Conservation (phyloP, 495 filamentous ascomycete species). For the Stereocaulon alpinum region DNA sequence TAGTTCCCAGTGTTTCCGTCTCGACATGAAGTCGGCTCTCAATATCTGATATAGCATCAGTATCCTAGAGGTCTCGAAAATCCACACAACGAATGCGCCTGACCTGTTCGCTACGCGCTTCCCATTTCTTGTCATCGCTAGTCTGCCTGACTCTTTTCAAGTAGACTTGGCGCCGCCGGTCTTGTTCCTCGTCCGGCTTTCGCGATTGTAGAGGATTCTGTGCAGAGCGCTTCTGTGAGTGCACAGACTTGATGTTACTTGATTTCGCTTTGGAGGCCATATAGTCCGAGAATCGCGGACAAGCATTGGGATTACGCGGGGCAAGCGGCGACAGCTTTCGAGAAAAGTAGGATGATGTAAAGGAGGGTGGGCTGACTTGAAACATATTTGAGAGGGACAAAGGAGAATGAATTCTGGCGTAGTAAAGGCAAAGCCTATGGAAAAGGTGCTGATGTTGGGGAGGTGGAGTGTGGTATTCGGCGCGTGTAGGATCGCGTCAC, state of each 20-base stretch:
- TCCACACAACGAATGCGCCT: constrained; percentile 8
- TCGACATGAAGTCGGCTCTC: constrained; percentile 36
- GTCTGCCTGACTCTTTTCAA: constrained; percentile 65
- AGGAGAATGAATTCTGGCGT: neutral
- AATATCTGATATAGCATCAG: constrained; percentile 30
- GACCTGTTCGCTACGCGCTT: constrained; percentile 70
- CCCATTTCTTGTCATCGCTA: constrained; percentile 57
- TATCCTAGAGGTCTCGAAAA: neutral
- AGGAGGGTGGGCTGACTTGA: neutral
- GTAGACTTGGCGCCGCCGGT: constrained; percentile 52
- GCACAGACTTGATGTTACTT: neutral
- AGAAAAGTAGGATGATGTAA: neutral
- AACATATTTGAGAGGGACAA: constrained; percentile 8
- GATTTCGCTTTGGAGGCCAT: constrained; percentile 4
- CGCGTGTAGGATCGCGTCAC: constrained; percentile 1
- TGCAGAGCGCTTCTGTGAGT: constrained; percentile 14
- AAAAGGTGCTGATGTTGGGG: neutral
- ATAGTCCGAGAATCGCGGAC: neutral
- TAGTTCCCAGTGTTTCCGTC: constrained; percentile 30
- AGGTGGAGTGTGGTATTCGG: neutral
- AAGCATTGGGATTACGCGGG: constrained; percentile 12
- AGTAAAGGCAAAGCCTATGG: neutral
- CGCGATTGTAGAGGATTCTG: constrained; percentile 14
- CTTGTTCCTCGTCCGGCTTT: constrained; percentile 8
- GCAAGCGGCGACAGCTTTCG: constrained; percentile 7